Base-by-base conservation (phyloP, 164 flowering plant species). In the Taxillus chinensis region DNA sequence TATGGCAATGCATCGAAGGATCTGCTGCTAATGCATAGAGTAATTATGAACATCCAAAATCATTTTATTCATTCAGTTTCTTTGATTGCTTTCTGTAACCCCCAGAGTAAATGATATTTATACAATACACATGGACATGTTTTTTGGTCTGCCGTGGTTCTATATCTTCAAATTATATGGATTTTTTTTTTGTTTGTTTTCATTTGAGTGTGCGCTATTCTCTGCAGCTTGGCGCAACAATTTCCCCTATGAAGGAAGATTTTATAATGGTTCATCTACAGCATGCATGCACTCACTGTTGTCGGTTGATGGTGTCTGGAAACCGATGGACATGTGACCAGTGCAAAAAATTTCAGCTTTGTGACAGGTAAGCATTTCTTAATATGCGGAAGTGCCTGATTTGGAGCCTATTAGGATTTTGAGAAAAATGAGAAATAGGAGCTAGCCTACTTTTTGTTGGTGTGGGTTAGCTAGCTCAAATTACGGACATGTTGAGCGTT, bases 201-300 rank as follows among this genome's bases (percentile, higher is more conserved):
- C 27, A 27, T 27, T 27, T 27, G 27, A 27, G 27, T 27, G 27
- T 27, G 27, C 27, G 2, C 27, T 27, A 2, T 61, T 41, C 13
- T 51, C 66, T 55, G 62, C 60, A 83, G 92, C 70, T 86, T 60
- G 83, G 81, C 5, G 66, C 79, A 52, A 60, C 46, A 10, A 75
- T 86, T 12, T 63, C 17, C 10, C 74, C 75, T 0, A 16, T 42
- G 15, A 86, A 79, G 72, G 84, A 86, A 61, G 79, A 82, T 45
- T 84, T 83, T 54, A 68, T 84, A 4, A 48, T 86, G 45, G 80
- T 77, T n/a, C 78, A 72, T 57, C 63, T 86, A 73, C 86, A 83
- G 51, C 60, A 13, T 64, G 59, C 57, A n/a, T 85, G 91, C 74
- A 52, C 68, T 16, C 56, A 64, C 57, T 85, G 91, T 65, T 68